Percentiles rank a stretch among this genome's conserved stretches.
Conservation (phyloP, 805 yeast genomes). For the Saccharomycodes ludwigii region DNA sequence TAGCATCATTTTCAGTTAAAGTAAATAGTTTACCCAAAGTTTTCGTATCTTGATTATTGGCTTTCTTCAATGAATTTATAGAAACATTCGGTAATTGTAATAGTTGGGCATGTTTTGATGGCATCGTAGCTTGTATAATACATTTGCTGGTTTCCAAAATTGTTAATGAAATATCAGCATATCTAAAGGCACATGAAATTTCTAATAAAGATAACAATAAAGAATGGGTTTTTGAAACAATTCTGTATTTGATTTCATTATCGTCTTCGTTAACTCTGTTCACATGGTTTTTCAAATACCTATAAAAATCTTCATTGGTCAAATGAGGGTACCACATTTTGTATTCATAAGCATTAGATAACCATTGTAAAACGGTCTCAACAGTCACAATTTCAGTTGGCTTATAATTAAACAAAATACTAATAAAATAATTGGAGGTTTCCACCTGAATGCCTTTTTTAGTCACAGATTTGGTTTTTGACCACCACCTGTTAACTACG, state of each 20-base stretch:
- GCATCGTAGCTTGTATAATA: conserved; percentile 62
- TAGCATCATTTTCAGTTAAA: conserved; percentile 40
- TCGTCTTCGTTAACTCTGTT: conserved; percentile 34
- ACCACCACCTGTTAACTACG: conserved; percentile 87
- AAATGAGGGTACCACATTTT: conserved; percentile 28
- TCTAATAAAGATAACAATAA: conserved; percentile 65
- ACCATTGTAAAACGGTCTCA: conserved; percentile 42
- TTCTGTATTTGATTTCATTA: conserved; percentile 31
- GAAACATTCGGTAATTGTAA: conserved; percentile 74
- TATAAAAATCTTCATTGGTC: conserved; percentile 35
- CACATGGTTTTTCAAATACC: conserved; percentile 45
- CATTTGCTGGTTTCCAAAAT: conserved; percentile 59
- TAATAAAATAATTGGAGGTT: conserved; percentile 72
- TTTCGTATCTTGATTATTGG: neutral
- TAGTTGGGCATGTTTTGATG: conserved; percentile 39
- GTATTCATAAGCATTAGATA: conserved; percentile 60
- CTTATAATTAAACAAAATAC: conserved; percentile 57
- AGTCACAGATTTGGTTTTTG: conserved; percentile 63
- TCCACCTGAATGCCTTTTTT: conserved; percentile 70
- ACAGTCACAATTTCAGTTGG: conserved; percentile 54
- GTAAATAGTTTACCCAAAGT: conserved; percentile 59
- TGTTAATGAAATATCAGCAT: conserved; percentile 46
- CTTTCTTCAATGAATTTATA: conserved; percentile 22
- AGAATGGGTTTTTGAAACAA: conserved; percentile 52
- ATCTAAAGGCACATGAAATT: conserved; percentile 70